phyloP scores from a whole-genome alignment of 805 yeast species.

The Teunomyces aglyptinius region DNA sequence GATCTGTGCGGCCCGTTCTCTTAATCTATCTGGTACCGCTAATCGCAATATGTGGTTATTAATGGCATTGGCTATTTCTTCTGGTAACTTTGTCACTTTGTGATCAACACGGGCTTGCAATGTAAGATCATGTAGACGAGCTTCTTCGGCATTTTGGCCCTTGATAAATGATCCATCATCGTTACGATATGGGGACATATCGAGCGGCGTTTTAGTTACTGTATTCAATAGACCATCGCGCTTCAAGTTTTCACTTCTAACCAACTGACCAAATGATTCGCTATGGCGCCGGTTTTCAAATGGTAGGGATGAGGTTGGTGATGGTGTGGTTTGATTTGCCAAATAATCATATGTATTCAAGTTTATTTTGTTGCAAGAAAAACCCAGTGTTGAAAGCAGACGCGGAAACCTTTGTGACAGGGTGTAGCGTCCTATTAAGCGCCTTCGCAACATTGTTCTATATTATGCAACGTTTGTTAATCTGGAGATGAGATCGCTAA shows the following conservation, averaged over 20 bases:
- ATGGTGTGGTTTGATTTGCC: not conserved
- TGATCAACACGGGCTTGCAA: slow-evolving; percentile 54
- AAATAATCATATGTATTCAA: slow-evolving; percentile 1
- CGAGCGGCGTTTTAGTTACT: not conserved
- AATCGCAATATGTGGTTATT: slow-evolving; percentile 59
- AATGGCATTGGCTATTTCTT: slow-evolving; percentile 53
- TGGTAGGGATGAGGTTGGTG: slow-evolving; percentile 8
- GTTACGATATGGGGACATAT: slow-evolving; percentile 35
- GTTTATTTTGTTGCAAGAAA: not conserved
- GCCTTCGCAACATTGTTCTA: not conserved
- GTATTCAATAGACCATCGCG: slow-evolving; percentile 9
- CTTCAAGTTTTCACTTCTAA: slow-evolving; percentile 17
- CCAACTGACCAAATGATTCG: slow-evolving; percentile 24
- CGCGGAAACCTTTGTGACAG: not conserved
- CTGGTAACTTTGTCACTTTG: slow-evolving; percentile 54
- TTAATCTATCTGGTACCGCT: slow-evolving; percentile 61
- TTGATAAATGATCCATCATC: slow-evolving; percentile 40
- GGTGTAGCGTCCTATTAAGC: not conserved
- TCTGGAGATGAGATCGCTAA: too few species aligned
- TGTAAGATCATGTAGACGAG: slow-evolving; percentile 59
- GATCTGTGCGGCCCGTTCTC: slow-evolving; percentile 58
- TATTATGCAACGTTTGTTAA: too few species aligned
- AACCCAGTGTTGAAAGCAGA: not conserved
- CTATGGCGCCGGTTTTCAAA: slow-evolving; percentile 21
- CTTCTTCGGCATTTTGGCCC: slow-evolving; percentile 47